These are phyloP conservation scores for Corylus americana DNA, from an alignment of 306 rosid genomes.

Conservation along the genomic window DNA sequence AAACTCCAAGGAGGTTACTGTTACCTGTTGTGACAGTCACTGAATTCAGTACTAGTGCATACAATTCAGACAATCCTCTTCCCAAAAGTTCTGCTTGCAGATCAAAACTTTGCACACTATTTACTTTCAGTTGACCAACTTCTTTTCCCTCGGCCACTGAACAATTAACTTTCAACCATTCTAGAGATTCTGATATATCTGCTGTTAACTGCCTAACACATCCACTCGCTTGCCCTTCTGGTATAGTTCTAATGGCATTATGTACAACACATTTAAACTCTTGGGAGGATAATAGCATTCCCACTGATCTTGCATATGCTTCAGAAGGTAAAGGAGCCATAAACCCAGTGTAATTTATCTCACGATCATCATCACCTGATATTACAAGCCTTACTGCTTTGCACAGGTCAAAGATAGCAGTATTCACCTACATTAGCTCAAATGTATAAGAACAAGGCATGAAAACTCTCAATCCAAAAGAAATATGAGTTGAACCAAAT, in stretches of 20 bases:
- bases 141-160: constrained; percentile 36
- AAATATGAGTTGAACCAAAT: neutral
- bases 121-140: constrained; percentile 11
- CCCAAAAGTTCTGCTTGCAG: constrained; percentile 66
- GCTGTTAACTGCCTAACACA: constrained; percentile 54
- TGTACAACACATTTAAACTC: constrained; percentile 54
- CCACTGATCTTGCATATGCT: constrained; percentile 62
- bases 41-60: constrained; percentile 68
- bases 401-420: constrained; percentile 68
- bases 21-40: constrained; percentile 70
- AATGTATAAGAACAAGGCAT: constrained; percentile 25
- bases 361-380: constrained; percentile 35
- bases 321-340: constrained; percentile 46
- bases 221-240: constrained; percentile 85
- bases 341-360: constrained; percentile 42
- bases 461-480: constrained; percentile 25
- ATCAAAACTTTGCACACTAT: constrained; percentile 30
- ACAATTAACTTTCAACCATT: constrained; percentile 58
- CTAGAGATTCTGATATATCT: constrained; percentile 69
- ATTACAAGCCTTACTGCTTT: constrained; percentile 63
- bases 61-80: constrained; percentile 73
- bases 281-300: constrained; percentile 57
- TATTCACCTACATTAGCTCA: constrained; percentile 66
- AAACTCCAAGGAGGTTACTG: constrained; percentile 58
- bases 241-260: constrained; percentile 62